phyloP scores from a whole-genome alignment of 306 rosid species.

The Sphenostylis stenocarpa region DNA sequence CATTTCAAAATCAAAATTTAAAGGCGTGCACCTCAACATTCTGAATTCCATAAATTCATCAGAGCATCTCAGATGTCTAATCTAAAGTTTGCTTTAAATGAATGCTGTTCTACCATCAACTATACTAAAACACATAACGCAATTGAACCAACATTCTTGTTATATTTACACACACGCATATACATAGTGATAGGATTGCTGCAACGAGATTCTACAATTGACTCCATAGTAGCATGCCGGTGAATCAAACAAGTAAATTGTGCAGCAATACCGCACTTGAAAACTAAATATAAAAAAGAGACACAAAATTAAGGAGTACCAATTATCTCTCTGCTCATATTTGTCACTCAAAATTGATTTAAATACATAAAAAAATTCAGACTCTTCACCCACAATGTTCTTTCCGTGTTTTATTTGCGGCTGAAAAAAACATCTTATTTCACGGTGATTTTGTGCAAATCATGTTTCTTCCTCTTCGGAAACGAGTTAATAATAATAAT shows the following conservation, averaged over 20 bases:
- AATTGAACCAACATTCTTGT: neutral
- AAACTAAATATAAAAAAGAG: neutral
- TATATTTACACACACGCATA: neutral
- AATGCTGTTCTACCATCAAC: neutral
- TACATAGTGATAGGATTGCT: neutral
- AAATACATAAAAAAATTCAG: neutral
- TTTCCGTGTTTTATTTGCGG: slow-evolving; percentile 15
- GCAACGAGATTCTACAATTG: neutral
- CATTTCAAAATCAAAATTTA: neutral
- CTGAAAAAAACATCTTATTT: neutral
- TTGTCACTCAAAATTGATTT: neutral
- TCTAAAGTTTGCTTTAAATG: neutral
- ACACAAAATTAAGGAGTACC: neutral
- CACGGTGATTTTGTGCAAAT: neutral
- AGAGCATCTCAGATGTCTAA: slow-evolving; percentile 13
- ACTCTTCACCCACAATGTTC: neutral
- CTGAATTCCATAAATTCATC: neutral
- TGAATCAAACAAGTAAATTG: neutral
- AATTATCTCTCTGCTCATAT: neutral
- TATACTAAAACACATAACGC: neutral
- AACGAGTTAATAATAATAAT: neutral
- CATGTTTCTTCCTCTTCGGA: neutral
- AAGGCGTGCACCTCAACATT: neutral
- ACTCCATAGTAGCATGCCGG: neutral
- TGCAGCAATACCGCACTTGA: neutral